phyloP scores from a whole-genome alignment of 345 rosid species.

The Eucalyptus tenuipes region DNA sequence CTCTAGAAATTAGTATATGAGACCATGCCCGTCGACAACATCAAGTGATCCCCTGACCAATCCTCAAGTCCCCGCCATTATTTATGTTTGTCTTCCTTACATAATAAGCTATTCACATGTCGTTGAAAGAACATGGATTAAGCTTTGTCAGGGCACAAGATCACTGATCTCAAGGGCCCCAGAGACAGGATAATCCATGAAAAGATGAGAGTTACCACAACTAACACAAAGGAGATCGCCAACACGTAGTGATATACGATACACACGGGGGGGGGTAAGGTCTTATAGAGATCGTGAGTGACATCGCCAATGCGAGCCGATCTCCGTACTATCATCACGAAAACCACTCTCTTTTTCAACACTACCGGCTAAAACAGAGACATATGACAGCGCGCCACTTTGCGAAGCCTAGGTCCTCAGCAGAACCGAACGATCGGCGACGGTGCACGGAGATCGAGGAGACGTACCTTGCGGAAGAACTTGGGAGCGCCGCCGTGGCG shows the following conservation, averaged over 20 bases:
- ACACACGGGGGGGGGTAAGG: background rate
- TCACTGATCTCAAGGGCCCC: background rate
- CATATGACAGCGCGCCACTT: background rate
- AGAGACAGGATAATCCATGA: background rate
- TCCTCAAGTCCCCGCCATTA: background rate
- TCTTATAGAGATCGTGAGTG: background rate
- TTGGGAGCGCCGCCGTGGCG: slow-evolving; percentile 29
- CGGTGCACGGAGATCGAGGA: background rate
- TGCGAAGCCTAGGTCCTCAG: background rate
- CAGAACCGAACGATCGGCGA: background rate
- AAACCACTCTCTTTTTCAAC: background rate
- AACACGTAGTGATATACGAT: background rate
- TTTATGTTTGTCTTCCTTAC: background rate
- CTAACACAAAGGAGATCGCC: background rate
- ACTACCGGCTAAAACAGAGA: background rate
- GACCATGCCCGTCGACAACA: background rate
- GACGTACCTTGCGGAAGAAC: slow-evolving; percentile 57
- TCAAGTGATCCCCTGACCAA: background rate
- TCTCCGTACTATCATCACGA: background rate
- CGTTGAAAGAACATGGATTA: background rate
- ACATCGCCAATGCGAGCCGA: background rate
- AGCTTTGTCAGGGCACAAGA: background rate
- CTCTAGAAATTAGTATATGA: background rate
- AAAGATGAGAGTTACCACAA: background rate
- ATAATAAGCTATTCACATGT: background rate